Percentiles rank a stretch among this genome's conserved stretches.
These are phyloP conservation scores for Penicillium soppii DNA, from an alignment of 495 filamentous ascomycete genomes.

Conservation along the genomic window DNA sequence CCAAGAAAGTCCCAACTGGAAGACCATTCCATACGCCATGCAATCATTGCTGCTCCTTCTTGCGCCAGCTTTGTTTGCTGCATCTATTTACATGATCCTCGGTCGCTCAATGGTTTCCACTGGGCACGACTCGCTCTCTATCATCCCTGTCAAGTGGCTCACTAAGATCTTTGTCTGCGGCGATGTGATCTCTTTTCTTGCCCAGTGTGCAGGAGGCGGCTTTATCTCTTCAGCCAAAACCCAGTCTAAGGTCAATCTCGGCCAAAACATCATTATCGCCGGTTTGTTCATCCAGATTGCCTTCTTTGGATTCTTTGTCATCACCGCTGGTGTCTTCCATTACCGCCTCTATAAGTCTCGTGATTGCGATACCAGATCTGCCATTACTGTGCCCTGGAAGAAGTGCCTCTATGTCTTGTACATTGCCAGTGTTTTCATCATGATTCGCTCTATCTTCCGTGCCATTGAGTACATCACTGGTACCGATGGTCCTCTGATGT, in stretches of 20 bases:
- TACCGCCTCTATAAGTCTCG: constrained; percentile 24
- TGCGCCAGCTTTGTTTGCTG: constrained; percentile 48
- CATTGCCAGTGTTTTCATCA: constrained; percentile 47
- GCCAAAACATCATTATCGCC: constrained; percentile 42
- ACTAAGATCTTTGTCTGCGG: constrained; percentile 31
- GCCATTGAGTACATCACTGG: constrained; percentile 61
- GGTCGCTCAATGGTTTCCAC: constrained; percentile 38
- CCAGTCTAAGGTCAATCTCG: constrained; percentile 27
- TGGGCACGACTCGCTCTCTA: constrained; percentile 34
- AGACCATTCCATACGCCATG: constrained; percentile 33
- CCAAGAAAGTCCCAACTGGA: constrained; percentile 15
- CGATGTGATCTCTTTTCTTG: constrained; percentile 25
- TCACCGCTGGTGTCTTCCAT: constrained; percentile 36
- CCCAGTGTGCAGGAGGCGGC: constrained; percentile 22
- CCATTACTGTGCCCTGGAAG: constrained; percentile 36
- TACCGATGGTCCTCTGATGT: constrained; percentile 44
- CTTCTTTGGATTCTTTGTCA: constrained; percentile 43
- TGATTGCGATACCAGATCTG: background rate
- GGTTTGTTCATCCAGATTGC: constrained; percentile 42
- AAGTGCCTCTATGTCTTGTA: constrained; percentile 52
- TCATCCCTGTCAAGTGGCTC: constrained; percentile 15
- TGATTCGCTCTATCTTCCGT: constrained; percentile 63
- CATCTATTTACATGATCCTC: constrained; percentile 57
- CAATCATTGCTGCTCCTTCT: constrained; percentile 46
- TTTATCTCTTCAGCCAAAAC: constrained; percentile 17